Conservation (phyloP, 208 protist genomes). For the Trypanosoma avium region DNA sequence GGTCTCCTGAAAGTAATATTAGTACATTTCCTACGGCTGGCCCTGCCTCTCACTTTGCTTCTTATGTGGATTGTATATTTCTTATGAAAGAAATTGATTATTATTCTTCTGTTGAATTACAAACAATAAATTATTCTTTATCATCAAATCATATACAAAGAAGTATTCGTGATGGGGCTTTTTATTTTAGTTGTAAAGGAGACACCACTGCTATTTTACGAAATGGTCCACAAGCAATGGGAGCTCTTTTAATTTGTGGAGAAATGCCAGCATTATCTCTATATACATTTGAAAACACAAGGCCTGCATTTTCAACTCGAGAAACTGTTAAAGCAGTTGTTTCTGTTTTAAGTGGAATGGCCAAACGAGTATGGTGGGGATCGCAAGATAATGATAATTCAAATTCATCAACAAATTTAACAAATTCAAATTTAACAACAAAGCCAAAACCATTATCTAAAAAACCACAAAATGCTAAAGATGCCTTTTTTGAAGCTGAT, state of each 20-base stretch:
- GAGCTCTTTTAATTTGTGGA: conserved; percentile 57
- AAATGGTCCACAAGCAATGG: conserved; percentile 27
- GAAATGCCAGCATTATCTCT: conserved; percentile 44
- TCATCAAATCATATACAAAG: neutral
- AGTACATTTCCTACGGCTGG: conserved; percentile 65
- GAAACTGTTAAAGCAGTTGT: conserved; percentile 52
- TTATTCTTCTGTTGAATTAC: conserved; percentile 43
- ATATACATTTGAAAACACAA: conserved; percentile 48
- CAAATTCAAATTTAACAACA: too few species aligned
- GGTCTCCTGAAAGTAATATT: conserved; percentile 43
- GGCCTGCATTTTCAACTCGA: conserved; percentile 36
- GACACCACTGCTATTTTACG: conserved; percentile 18
- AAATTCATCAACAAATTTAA: too few species aligned
- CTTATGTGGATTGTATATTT: conserved; percentile 45
- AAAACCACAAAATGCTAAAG: conserved; percentile 20
- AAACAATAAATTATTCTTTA: conserved; percentile 25
- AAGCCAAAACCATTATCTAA: conserved; percentile 36
- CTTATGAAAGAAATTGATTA: conserved; percentile 22
- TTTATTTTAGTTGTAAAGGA: conserved; percentile 24
- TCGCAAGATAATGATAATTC: conserved; percentile 19
- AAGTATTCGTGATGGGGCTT: conserved; percentile 31
- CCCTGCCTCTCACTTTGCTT: conserved; percentile 48
- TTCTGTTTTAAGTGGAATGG: conserved; percentile 46
- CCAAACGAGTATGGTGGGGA: conserved; percentile 40
- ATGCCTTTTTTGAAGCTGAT: conserved; percentile 56